A percentile compares a stretch with the other conserved stretches of the same genome.
Evolutionary conservation across 768 basidiomycete species (phyloP).

Genomic region (Butyriboletus loyo): DNA sequence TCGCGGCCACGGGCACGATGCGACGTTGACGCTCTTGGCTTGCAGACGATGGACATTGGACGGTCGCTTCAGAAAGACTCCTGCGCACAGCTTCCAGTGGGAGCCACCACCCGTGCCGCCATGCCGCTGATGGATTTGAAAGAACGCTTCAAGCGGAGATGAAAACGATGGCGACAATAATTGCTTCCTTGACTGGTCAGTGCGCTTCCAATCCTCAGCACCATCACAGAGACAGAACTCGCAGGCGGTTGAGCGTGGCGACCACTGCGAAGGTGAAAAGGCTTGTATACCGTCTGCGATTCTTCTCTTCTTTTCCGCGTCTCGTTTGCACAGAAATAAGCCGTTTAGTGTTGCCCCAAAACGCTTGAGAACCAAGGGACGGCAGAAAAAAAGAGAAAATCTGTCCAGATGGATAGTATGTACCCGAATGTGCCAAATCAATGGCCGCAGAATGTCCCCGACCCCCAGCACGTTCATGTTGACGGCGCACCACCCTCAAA

Average conservation of each 20-base stretch:
- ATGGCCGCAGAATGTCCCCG: conserved; percentile 39
- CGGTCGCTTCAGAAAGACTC: conserved; percentile 19
- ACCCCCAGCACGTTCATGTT: conserved; percentile 32
- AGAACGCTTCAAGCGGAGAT: conserved; percentile 29
- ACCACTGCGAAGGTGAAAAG: conserved; percentile 38
- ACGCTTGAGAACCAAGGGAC: conserved; percentile 40
- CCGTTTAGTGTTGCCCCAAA: conserved; percentile 42
- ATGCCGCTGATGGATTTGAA: conserved; percentile 23
- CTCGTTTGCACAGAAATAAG: conserved; percentile 45
- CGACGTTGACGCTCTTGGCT: conserved; percentile 1
- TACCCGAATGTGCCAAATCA: conserved; percentile 44
- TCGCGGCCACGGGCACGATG: not conserved
- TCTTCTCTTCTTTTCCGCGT: conserved; percentile 35
- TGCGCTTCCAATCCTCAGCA: conserved; percentile 36
- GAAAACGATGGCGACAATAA: conserved; percentile 22
- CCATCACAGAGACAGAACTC: conserved; percentile 39
- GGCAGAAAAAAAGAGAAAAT: conserved; percentile 38
- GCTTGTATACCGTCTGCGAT: conserved; percentile 38
- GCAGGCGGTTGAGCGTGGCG: conserved; percentile 37
- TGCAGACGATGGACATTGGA: conserved; percentile 16
- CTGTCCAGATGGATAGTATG: conserved; percentile 44
- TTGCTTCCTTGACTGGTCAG: conserved; percentile 29
- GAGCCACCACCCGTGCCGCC: conserved; percentile 21
- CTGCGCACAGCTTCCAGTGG: conserved; percentile 21
- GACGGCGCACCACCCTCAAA: conserved; percentile 29